Evolutionary conservation across 108 stramenopile genomes (phyloP).

Genomic region (Nitzschia sp.): DNA sequence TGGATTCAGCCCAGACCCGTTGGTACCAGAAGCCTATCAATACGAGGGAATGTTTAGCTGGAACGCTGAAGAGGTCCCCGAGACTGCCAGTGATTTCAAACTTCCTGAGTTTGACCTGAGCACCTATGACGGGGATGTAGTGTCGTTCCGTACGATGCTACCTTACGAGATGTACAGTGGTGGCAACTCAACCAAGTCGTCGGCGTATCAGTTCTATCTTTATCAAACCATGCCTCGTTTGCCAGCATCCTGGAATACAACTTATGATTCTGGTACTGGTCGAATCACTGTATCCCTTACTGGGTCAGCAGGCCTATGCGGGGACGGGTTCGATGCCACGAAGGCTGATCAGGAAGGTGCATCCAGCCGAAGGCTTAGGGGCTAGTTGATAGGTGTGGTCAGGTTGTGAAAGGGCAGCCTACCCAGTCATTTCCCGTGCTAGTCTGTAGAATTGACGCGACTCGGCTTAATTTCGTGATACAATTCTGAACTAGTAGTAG

Average conservation of each 20-base stretch:
- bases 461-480: no score
- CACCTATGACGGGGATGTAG: constrained; percentile 33
- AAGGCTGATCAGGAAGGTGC: constrained; percentile 26
- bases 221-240: constrained; percentile 27
- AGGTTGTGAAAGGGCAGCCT: no score
- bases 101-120: constrained; percentile 28
- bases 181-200: background rate
- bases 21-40: constrained; percentile 23
- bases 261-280: constrained; percentile 3
- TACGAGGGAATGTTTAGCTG: constrained; percentile 34
- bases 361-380: background rate
- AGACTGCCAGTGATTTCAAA: constrained; percentile 14
- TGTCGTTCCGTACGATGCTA: constrained; percentile 24
- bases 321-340: constrained; percentile 19
- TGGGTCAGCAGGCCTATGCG: constrained; percentile 22
- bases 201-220: constrained; percentile 1
- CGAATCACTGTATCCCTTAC: constrained; percentile 2
- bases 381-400: no score
- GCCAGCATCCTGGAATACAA: constrained; percentile 20
- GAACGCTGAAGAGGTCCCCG: constrained; percentile 17
- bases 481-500: no score
- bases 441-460: no score
- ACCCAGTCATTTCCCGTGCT: no score
- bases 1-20: constrained; percentile 23
- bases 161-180: constrained; percentile 14